These are phyloP conservation scores for Ustilago tritici DNA, from an alignment of 1,284 basidiomycete species.

Conservation along the genomic window DNA sequence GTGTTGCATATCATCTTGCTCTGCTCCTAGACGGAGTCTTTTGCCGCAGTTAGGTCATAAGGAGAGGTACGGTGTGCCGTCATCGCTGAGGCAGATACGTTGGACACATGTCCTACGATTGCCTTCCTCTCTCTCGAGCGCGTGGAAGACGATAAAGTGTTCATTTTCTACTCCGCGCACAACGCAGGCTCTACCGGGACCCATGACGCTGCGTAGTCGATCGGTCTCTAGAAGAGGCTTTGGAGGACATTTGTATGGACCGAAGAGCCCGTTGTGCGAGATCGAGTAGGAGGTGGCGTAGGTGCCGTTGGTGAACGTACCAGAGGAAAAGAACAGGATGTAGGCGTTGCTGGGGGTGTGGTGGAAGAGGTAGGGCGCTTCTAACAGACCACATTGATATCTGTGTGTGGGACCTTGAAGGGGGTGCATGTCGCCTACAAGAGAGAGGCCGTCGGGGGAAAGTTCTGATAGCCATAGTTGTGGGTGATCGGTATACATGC, in stretches of 20 bases:
- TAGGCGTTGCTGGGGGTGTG: slow-evolving; percentile 49
- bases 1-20: slow-evolving; percentile 49
- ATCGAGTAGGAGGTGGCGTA: slow-evolving; percentile 58
- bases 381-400: slow-evolving; percentile 52
- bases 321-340: slow-evolving; percentile 59
- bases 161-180: slow-evolving; percentile 51
- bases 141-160: slow-evolving; percentile 58
- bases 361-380: slow-evolving; percentile 58
- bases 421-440: slow-evolving; percentile 49
- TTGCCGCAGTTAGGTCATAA: slow-evolving; percentile 53
- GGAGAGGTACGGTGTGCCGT: slow-evolving; percentile 49
- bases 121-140: slow-evolving; percentile 47
- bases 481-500: slow-evolving; percentile 53
- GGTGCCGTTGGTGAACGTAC: slow-evolving; percentile 51
- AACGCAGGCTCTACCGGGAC: slow-evolving; percentile 56
- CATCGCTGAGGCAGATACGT: slow-evolving; percentile 33
- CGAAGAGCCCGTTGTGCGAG: slow-evolving; percentile 50
- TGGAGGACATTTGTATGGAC: slow-evolving; percentile 43
- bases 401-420: slow-evolving; percentile 44
- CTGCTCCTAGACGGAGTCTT: slow-evolving; percentile 51
- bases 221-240: slow-evolving; percentile 53
- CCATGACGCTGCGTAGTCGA: slow-evolving; percentile 34
- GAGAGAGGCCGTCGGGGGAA: slow-evolving; percentile 51
- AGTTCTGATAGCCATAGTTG: slow-evolving; percentile 62
- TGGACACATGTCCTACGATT: slow-evolving; percentile 56